Percentiles rank a stretch among this genome's conserved stretches.
phyloP scores from a whole-genome alignment of 2,329 filamentous ascomycete species.

The Penicillium glabrum region DNA sequence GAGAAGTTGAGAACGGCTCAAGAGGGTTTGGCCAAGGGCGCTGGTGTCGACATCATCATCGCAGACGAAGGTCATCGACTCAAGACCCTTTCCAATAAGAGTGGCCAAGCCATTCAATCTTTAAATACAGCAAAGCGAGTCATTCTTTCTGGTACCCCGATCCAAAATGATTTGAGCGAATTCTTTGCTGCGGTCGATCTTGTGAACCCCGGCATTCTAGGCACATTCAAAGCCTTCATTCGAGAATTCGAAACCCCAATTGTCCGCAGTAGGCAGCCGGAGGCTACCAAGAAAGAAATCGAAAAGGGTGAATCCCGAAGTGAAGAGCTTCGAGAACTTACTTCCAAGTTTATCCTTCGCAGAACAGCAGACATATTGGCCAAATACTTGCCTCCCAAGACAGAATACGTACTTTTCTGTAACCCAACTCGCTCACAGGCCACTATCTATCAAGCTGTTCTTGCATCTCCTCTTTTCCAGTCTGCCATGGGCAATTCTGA shows the following conservation, averaged over 20 bases:
- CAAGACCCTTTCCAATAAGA: constrained; percentile 69
- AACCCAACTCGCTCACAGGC: constrained; percentile 61
- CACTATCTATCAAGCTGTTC: constrained; percentile 61
- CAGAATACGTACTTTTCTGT: constrained; percentile 67
- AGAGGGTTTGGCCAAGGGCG: constrained; percentile 62
- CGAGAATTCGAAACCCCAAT: constrained; percentile 66
- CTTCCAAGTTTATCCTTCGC: constrained; percentile 64
- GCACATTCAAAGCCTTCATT: constrained; percentile 63
- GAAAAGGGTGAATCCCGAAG: constrained; percentile 64
- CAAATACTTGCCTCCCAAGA: constrained; percentile 66
- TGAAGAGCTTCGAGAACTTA: constrained; percentile 61
- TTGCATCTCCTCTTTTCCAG: constrained; percentile 65
- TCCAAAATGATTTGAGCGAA: constrained; percentile 67
- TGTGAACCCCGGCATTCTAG: constrained; percentile 65
- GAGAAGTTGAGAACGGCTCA: constrained; percentile 67
- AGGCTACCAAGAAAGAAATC: constrained; percentile 59
- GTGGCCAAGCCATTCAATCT: constrained; percentile 64
- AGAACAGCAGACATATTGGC: constrained; percentile 66
- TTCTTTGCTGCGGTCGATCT: constrained; percentile 69
- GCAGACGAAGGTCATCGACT: constrained; percentile 69
- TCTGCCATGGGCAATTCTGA: constrained; percentile 62
- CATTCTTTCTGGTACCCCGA: constrained; percentile 66
- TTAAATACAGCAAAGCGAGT: constrained; percentile 61
- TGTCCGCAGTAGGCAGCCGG: constrained; percentile 62
- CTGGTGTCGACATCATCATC: constrained; percentile 67